Percentiles rank a stretch among this genome's conserved stretches.
phyloP scores from a whole-genome alignment of 768 basidiomycete species.

The Tylopilus rubrobrunneus region DNA sequence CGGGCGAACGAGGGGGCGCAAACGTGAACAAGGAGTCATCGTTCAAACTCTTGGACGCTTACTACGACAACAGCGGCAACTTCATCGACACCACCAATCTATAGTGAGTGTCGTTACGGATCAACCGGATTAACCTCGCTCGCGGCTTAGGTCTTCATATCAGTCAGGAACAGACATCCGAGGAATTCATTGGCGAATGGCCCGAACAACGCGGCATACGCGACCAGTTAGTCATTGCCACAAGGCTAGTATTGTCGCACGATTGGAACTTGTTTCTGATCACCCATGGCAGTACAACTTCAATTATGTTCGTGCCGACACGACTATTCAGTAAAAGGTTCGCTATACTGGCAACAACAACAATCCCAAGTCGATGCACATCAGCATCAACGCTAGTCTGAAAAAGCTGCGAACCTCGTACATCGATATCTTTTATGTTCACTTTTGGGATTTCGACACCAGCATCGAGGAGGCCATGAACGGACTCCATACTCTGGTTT shows the following conservation, averaged over 20 bases:
- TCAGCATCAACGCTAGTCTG: slow-evolving; percentile 19
- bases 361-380: slow-evolving; percentile 25
- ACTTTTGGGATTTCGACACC: slow-evolving; percentile 46
- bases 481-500: slow-evolving; percentile 38
- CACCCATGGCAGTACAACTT: slow-evolving; percentile 7
- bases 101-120: slow-evolving; percentile 28
- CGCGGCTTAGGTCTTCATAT: not conserved
- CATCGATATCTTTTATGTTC: slow-evolving; percentile 53
- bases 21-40: no score
- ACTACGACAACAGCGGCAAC: slow-evolving; percentile 41
- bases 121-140: not conserved
- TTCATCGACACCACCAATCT: slow-evolving; percentile 46
- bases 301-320: slow-evolving; percentile 11
- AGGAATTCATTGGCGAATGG: slow-evolving; percentile 50
- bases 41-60: slow-evolving; percentile 37
- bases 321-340: slow-evolving; percentile 9
- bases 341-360: slow-evolving; percentile 37
- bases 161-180: slow-evolving; percentile 51
- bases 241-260: slow-evolving; percentile 28
- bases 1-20: not conserved
- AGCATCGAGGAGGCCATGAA: slow-evolving; percentile 45
- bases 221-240: slow-evolving; percentile 44
- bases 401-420: slow-evolving; percentile 53
- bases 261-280: not conserved
- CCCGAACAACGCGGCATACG: slow-evolving; percentile 38